Conservation (phyloP, 805 yeast genomes). For the Lachancea quebecensis region DNA sequence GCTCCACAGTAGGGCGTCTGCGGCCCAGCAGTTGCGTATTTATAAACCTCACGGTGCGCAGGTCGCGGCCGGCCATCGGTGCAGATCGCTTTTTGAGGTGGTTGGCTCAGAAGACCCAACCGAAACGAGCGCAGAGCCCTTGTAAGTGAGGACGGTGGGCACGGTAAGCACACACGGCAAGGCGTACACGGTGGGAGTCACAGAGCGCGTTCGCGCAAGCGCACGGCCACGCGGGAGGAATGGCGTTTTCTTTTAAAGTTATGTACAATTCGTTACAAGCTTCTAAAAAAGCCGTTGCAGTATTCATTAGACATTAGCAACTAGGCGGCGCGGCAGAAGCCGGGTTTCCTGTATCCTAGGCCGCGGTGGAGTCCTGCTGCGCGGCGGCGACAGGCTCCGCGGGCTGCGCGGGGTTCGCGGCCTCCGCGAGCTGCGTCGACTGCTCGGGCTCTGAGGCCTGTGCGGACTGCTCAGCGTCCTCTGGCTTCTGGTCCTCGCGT, state of each 20-base stretch:
- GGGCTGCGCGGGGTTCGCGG: neutral
- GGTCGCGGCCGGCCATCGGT: constrained; percentile 1
- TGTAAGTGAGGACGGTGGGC: neutral
- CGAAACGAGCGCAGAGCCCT: neutral
- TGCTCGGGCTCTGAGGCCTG: neutral
- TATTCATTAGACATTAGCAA: constrained; percentile 5
- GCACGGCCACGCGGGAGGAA: neutral
- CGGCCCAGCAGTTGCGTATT: constrained; percentile 19
- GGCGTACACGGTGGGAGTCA: too few relatives aligned
- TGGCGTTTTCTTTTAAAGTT: constrained; percentile 1
- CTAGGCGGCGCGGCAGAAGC: neutral
- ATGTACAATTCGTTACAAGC: constrained; percentile 6
- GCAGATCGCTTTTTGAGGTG: constrained; percentile 1
- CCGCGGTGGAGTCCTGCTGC: too few relatives aligned
- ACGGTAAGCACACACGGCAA: too few relatives aligned
- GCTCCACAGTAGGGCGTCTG: constrained; percentile 13
- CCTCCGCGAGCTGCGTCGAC: neutral
- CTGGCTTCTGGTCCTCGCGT: constrained; percentile 18
- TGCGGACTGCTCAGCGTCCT: neutral
- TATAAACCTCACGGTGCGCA: constrained; percentile 11
- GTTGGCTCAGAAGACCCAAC: neutral
- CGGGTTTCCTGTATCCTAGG: too few relatives aligned
- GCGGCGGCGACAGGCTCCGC: too few relatives aligned
- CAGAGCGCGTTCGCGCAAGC: too few relatives aligned
- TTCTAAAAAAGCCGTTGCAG: constrained; percentile 4